These are phyloP conservation scores for Candida ulmi DNA, from an alignment of 805 yeast genomes.

Conservation along the genomic window DNA sequence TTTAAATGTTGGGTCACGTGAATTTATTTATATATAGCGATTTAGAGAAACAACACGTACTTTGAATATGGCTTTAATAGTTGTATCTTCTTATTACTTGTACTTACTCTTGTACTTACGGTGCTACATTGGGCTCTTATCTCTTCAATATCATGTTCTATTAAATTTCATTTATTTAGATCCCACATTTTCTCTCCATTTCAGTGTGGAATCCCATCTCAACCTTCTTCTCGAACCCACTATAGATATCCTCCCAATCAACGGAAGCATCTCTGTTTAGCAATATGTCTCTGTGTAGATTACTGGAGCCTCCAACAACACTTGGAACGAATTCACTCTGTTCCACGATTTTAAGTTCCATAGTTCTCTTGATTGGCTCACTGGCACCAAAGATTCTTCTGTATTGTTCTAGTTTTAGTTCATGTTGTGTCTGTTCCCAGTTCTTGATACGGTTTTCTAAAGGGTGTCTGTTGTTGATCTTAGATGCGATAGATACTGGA, in stretches of 20 bases:
- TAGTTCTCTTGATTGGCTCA: conserved; percentile 85
- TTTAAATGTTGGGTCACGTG: no score
- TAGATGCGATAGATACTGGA: conserved; percentile 45
- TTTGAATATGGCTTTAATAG: no score
- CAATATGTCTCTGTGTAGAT: conserved; percentile 72
- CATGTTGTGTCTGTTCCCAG: conserved; percentile 78
- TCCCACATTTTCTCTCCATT: conserved; percentile 55
- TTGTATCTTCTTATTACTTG: no score
- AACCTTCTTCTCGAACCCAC: conserved; percentile 37
- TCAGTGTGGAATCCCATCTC: conserved; percentile 60
- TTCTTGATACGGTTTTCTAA: conserved; percentile 65
- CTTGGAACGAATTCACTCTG: conserved; percentile 65
- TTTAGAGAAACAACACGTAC: no score
- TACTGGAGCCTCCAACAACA: conserved; percentile 50
- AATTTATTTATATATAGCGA: no score
- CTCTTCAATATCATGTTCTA: no score
- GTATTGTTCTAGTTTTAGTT: conserved; percentile 67
- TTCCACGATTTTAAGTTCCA: conserved; percentile 78
- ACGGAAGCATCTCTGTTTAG: conserved; percentile 68
- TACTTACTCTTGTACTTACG: no score
- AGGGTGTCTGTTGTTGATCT: conserved; percentile 78
- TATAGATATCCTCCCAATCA: conserved; percentile 93
- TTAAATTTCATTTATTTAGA: no score
- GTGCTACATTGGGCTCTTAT: no score
- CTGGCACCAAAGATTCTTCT: conserved; percentile 87